Percentiles rank a stretch among this genome's conserved stretches.
Conservation (phyloP, 2,329 filamentous ascomycete genomes). For the Claviceps digitariae region DNA sequence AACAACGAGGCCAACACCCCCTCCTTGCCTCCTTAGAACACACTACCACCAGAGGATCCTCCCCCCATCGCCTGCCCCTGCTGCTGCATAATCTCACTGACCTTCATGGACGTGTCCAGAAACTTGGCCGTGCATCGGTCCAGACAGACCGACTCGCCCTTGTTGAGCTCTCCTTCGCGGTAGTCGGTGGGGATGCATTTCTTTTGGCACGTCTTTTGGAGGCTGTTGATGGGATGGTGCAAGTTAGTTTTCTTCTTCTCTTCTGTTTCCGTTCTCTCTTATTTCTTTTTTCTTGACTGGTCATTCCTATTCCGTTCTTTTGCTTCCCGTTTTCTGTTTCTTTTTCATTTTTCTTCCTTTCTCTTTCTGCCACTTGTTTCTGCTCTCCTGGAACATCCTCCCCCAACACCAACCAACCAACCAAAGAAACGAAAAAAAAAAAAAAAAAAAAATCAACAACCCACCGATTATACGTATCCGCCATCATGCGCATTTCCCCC, state of each 20-base stretch:
- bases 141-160: conserved; percentile 95
- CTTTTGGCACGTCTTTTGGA: conserved; percentile 77
- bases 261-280: neutral
- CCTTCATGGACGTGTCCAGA: conserved; percentile 97
- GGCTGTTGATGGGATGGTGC: conserved; percentile 39
- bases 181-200: conserved; percentile 92
- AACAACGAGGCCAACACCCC: neutral
- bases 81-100: conserved; percentile 90
- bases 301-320: too few relatives aligned
- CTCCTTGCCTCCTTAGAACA: conserved; percentile 14
- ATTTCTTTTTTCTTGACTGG: neutral
- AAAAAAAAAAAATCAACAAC: conserved; percentile 3
- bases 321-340: too few relatives aligned
- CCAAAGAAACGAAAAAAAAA: too few relatives aligned
- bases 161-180: conserved; percentile 93
- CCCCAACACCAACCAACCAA: too few relatives aligned
- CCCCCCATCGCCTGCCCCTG: conserved; percentile 58
- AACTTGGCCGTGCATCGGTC: conserved; percentile 97
- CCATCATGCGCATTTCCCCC: conserved; percentile 93
- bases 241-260: neutral
- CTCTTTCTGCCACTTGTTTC: neutral
- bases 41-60: conserved; percentile 15
- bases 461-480: conserved; percentile 97
- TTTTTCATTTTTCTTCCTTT: neutral
- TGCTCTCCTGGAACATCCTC: too few relatives aligned